A percentile compares a stretch with the other conserved stretches of the same genome.
Evolutionary conservation across 2,329 filamentous ascomycete species (phyloP).

Genomic region (Emydomyces testavorans): DNA sequence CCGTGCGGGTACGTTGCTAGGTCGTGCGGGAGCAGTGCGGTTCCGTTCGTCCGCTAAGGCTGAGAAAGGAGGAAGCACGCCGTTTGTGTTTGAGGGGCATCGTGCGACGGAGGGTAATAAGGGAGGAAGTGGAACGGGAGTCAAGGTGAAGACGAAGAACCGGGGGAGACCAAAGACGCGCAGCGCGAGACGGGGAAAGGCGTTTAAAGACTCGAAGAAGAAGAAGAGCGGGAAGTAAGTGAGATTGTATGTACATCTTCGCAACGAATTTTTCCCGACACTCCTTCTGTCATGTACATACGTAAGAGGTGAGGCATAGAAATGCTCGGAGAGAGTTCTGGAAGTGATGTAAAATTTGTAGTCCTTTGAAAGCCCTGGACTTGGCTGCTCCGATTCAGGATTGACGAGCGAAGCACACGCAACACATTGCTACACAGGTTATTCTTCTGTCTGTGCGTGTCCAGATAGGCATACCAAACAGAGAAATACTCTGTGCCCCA

Average conservation of each 20-base stretch:
- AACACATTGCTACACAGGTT: neutral
- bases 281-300: too few relatives aligned
- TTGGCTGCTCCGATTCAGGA: too few relatives aligned
- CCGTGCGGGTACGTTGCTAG: conserved; percentile 31
- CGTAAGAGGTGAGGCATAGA: too few relatives aligned
- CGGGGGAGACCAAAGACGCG: conserved; percentile 32
- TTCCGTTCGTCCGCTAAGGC: conserved; percentile 18
- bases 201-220: conserved; percentile 25
- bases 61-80: conserved; percentile 18
- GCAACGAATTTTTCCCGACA: neutral
- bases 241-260: neutral
- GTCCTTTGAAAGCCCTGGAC: too few relatives aligned
- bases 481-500: neutral
- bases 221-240: neutral
- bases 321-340: too few relatives aligned
- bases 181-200: conserved; percentile 34
- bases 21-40: conserved; percentile 30
- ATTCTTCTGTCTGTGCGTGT: neutral
- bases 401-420: too few relatives aligned
- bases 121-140: conserved; percentile 24
- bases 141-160: conserved; percentile 28
- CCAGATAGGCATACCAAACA: neutral
- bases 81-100: conserved; percentile 37
- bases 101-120: conserved; percentile 28
- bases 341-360: neutral